Evolutionary conservation across 2,329 filamentous ascomycete genomes (phyloP), one percentile per base, ranked within the genome.

Genomic region (Ceratocystis harringtonii): DNA sequence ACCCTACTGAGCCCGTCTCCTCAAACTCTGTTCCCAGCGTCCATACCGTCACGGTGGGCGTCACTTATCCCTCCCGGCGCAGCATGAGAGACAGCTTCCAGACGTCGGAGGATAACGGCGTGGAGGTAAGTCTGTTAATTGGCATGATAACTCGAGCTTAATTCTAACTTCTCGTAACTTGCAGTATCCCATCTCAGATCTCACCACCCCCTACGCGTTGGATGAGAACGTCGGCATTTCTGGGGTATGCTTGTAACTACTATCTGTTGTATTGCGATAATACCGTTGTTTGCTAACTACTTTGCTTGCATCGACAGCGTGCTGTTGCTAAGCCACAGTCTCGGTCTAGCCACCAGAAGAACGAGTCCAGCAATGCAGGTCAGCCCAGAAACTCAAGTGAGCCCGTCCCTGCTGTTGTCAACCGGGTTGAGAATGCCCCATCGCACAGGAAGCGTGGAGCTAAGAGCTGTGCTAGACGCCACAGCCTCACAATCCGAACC

Each of bases 401-500:
- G 2, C 36, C 22, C 7, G 15, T 15, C 1, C 2, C 60, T n/a
- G 52, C 48, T 12, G 19, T 63, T 30, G 30, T 55, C 12, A 44
- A 62, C 12, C 60, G 65, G 25, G 41, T 67, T 25, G 58, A 67
- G 55, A 69, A 69, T 64, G 36, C n/a, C 6, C 17, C 63, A 8
- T 67, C 70, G 6, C 69, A 70, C 25, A 71, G 68, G n/a, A 71
- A 70, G n/a, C 7, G 70, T 70, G 0, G 70, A 73, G 68, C 80
- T 75, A 63, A 50, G 43, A 45, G 43, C 8, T 60, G 58, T 19
- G 19, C 52, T 19, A 44, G 71, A 73, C 75, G 65, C 75, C 75
- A 72, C 76, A 70, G 69, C 28, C 66, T 70, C 28, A 66, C 68
- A 79, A 76, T 92, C 44, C 81, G 81, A 2, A 81, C 80, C 64